Percentiles rank a stretch among this genome's conserved stretches.
These are phyloP conservation scores for Verticillium nubilum DNA, from an alignment of 2,329 filamentous ascomycete species.

Conservation along the genomic window DNA sequence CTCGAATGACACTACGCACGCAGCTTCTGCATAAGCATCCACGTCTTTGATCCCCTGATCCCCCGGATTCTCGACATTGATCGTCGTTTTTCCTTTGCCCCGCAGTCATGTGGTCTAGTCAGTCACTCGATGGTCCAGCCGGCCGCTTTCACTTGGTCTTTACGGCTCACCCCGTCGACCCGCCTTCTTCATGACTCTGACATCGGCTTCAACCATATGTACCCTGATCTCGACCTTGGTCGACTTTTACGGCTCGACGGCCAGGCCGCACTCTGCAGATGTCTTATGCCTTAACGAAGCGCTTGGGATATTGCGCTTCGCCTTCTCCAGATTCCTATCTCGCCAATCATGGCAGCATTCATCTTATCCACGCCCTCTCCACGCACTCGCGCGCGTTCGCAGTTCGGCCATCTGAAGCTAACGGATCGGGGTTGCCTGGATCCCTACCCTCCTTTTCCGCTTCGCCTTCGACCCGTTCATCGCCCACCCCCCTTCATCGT, in stretches of 20 bases:
- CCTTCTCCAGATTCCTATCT: neutral
- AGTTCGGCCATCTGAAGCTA: neutral
- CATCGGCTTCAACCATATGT: neutral
- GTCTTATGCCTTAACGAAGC: neutral
- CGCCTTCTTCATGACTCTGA: neutral
- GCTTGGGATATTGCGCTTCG: neutral
- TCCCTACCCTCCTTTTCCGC: neutral
- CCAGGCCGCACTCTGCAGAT: neutral
- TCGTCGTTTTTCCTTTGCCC: neutral
- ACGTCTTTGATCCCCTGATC: neutral
- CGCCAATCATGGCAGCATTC: neutral
- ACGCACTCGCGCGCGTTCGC: neutral
- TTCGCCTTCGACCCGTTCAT: neutral
- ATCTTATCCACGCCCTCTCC: neutral
- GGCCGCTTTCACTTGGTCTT: neutral
- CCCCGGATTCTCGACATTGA: neutral
- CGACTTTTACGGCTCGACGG: neutral
- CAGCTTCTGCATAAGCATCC: neutral
- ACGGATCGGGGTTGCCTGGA: slow-evolving; percentile 1
- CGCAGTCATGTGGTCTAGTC: neutral
- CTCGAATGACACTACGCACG: neutral
- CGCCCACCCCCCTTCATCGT: neutral
- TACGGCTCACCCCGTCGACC: neutral
- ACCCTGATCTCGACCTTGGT: neutral
- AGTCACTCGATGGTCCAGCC: neutral